Conservation (phyloP, 148 eudicot genomes). For the Fagopyrum esculentum region DNA sequence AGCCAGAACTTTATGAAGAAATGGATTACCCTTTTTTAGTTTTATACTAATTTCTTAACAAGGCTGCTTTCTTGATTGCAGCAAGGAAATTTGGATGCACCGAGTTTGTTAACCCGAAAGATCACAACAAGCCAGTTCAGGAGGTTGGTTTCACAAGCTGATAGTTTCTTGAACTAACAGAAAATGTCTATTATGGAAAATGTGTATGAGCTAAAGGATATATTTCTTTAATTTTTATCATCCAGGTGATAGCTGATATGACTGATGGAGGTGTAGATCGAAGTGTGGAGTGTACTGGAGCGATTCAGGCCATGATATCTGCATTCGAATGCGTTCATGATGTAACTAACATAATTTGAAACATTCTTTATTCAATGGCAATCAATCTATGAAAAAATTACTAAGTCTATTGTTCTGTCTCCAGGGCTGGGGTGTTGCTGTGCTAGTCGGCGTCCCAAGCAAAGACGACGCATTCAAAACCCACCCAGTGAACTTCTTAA, state of each 20-base stretch:
- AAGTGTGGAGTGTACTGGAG: slow-evolving; percentile 52
- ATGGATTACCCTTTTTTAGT: neutral
- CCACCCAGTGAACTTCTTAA: slow-evolving; percentile 41
- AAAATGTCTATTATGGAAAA: too few species aligned
- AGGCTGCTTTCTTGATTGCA: slow-evolving; percentile 13
- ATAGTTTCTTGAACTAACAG: too few species aligned
- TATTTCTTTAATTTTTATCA: too few species aligned
- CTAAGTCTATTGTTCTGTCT: neutral
- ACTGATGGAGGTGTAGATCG: slow-evolving; percentile 54
- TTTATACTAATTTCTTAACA: neutral
- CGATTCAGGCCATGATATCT: slow-evolving; percentile 49
- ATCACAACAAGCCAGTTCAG: slow-evolving; percentile 38
- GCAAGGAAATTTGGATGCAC: slow-evolving; percentile 51
- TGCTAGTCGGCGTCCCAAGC: slow-evolving; percentile 53
- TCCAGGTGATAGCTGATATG: slow-evolving; percentile 28
- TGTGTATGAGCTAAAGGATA: too few species aligned
- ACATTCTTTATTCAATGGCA: neutral
- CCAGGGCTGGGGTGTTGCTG: slow-evolving; percentile 62
- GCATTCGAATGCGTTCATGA: slow-evolving; percentile 60
- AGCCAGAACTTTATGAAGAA: neutral
- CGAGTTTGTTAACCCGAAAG: slow-evolving; percentile 48
- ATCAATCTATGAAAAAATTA: neutral
- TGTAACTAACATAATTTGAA: slow-evolving; percentile 11
- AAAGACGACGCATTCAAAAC: slow-evolving; percentile 50
- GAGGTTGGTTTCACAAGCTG: slow-evolving; percentile 10